Percentiles rank a stretch among this genome's conserved stretches.
Conservation (phyloP, 2,329 filamentous ascomycete species). For the Fusarium papillatum region DNA sequence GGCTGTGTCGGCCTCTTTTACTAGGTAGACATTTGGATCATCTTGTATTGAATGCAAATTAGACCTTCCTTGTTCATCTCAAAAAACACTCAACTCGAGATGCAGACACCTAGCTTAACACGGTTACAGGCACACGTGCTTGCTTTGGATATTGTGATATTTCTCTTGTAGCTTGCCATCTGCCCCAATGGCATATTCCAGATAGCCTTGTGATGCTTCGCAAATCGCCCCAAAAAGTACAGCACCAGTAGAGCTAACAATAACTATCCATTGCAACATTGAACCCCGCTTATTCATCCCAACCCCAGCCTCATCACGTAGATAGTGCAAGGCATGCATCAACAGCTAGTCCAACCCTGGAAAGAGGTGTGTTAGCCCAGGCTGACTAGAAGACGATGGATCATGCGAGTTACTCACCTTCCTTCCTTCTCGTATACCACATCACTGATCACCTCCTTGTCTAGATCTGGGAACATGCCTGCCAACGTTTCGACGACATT, state of each 20-base stretch:
- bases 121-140: background rate
- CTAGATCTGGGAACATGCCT: constrained; percentile 97
- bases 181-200: constrained; percentile 2
- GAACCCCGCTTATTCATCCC: constrained; percentile 14
- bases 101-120: background rate
- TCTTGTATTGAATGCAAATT: background rate
- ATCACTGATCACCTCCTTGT: constrained; percentile 95
- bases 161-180: constrained; percentile 30
- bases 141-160: constrained; percentile 24
- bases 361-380: constrained; percentile 10
- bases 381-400: background rate
- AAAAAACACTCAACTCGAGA: background rate
- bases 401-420: constrained; percentile 70
- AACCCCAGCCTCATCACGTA: constrained; percentile 46
- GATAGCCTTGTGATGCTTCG: constrained; percentile 6
- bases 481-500: constrained; percentile 95
- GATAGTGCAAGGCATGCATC: constrained; percentile 85
- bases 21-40: background rate
- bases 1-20: background rate
- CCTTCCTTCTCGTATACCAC: constrained; percentile 97
- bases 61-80: background rate
- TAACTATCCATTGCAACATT: background rate
- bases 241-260: background rate
- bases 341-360: constrained; percentile 85
- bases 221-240: background rate